Conservation (phyloP, 495 filamentous ascomycete genomes). For the Tirmania nivea region DNA sequence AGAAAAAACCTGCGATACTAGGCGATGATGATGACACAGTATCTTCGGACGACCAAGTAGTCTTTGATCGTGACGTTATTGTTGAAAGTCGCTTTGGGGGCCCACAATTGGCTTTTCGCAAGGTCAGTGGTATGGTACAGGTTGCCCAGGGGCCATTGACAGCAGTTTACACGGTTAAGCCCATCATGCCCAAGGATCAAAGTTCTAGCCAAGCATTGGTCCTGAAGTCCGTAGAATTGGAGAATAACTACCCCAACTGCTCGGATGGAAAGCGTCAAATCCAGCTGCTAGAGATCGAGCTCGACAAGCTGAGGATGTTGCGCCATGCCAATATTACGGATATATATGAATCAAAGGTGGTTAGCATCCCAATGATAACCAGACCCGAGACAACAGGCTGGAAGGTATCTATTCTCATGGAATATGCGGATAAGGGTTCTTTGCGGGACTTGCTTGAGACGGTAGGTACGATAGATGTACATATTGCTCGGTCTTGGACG, state of each 20-base stretch:
- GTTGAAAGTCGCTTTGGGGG: conserved; percentile 36
- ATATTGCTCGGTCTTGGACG: conserved; percentile 61
- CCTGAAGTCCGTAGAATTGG: conserved; percentile 44
- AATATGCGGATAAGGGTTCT: conserved; percentile 61
- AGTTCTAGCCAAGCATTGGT: conserved; percentile 33
- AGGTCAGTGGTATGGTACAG: conserved; percentile 38
- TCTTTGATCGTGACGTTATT: conserved; percentile 49
- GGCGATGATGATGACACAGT: conserved; percentile 5
- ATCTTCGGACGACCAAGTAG: conserved; percentile 26
- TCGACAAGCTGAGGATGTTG: conserved; percentile 51
- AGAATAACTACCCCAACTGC: conserved; percentile 32
- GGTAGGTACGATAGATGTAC: conserved; percentile 45
- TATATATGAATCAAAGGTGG: conserved; percentile 62
- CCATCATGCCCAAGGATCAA: conserved; percentile 29
- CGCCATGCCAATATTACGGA: conserved; percentile 57
- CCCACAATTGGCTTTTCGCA: conserved; percentile 33
- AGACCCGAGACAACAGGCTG: conserved; percentile 31
- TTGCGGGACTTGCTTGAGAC: conserved; percentile 61
- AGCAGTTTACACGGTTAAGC: conserved; percentile 46
- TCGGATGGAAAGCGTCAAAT: conserved; percentile 41
- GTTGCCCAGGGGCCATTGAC: conserved; percentile 34
- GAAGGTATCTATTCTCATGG: conserved; percentile 62
- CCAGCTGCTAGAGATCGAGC: conserved; percentile 39
- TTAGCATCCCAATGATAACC: conserved; percentile 25
- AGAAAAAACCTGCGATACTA: conserved; percentile 15